phyloP scores from a whole-genome alignment of 202 grass and related monocot genomes.

The Saccharum hybrid region DNA sequence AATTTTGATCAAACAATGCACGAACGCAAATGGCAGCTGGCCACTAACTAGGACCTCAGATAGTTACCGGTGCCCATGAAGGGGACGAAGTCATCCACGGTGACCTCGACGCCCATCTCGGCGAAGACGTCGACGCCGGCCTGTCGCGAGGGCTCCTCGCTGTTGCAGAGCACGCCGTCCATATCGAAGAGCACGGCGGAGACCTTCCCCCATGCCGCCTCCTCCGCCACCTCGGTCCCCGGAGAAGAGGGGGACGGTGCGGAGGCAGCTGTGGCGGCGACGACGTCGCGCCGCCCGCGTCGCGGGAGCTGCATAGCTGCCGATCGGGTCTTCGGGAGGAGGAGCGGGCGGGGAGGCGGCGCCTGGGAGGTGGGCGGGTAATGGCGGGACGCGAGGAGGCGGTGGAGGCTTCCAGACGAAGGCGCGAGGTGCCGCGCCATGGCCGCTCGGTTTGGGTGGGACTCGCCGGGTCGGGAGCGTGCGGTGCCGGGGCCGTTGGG shows the following conservation, averaged over 20 bases:
- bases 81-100: constrained; percentile 87
- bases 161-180: constrained; percentile 96
- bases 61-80: constrained; percentile 86
- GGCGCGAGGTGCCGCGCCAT: constrained; percentile 68
- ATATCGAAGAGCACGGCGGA: constrained; percentile 97
- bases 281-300: constrained; percentile 15
- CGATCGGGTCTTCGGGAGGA: constrained; percentile 44
- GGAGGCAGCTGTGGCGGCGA: constrained; percentile 39
- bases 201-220: constrained; percentile 70
- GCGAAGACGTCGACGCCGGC: constrained; percentile 89
- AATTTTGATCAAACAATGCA: background rate
- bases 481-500: background rate
- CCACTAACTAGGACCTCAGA: constrained; percentile 10
- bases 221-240: constrained; percentile 25
- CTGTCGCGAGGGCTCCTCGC: constrained; percentile 80
- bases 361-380: constrained; percentile 44
- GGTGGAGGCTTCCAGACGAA: constrained; percentile 47
- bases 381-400: constrained; percentile 44
- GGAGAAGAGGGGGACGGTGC: constrained; percentile 46
- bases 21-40: background rate
- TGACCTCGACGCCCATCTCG: constrained; percentile 84
- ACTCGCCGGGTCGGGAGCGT: constrained; percentile 14
- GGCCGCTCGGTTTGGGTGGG: constrained; percentile 4
- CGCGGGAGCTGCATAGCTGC: constrained; percentile 22
- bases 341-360: constrained; percentile 43